Base-by-base conservation (phyloP, 345 rosid species). In the Citrus glauca region DNA sequence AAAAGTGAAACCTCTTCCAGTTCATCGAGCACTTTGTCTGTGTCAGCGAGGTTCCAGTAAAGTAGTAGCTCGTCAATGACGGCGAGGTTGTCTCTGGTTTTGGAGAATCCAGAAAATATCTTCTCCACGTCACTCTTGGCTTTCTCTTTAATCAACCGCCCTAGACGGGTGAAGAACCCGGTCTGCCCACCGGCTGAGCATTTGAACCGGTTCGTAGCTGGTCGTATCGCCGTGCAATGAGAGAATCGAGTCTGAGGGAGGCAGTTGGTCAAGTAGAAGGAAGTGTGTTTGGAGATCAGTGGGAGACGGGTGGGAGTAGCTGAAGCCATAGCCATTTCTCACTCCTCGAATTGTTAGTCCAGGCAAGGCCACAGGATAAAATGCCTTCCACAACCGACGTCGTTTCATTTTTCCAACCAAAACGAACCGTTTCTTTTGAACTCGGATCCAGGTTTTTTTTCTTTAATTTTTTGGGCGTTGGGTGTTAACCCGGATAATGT, bases 31-130 rank as follows among this genome's bases (percentile, higher is more conserved):
- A 95, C 94, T 61, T 90, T 87, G 88, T 95, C 99, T 16, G 97
- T 93, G 68, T 95, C 97, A 24, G 93, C 86, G 24, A 95, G 97
- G 87, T 95, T 95, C 98, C 97, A 95, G 84, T 88, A 95, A 42
- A 95, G 94, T 14, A 95, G 87, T 50, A 95, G 97, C 84, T 95
- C 97, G 65, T 95, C 98, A 61, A 95, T 86, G 70, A 93, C 98
- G 55, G 97, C 96, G 64, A 95, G 94, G 71, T 95, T 93, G 68
- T 93, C 93, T 73, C 99, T 87, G 73, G 98, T 95, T 84, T 92
- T 93, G 66, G 99, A 90, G 86, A 95, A 95, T 55, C 98, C 98
- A 14, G 95, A 89, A 88, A 91, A 89, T 32, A 95, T n/a, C 88
- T 89, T 93, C 61, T 93, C 99, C 4, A 95, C 97, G 82, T 93